Evolutionary conservation across 768 basidiomycete species (phyloP), one percentile per base, ranked within the genome.

Genomic region (Kwoniella mangroviensis): DNA sequence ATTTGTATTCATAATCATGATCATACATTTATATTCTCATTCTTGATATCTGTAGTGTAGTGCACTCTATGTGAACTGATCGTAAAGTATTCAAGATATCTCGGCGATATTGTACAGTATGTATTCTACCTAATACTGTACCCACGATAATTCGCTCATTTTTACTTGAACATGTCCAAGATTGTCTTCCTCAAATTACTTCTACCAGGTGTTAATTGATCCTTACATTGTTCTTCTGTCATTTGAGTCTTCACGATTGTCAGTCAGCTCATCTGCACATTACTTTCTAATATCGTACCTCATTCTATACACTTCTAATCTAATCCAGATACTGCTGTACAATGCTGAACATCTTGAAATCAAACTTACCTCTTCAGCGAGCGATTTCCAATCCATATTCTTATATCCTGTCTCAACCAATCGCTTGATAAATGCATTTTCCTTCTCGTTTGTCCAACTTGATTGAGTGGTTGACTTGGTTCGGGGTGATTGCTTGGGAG

Each of bases 141-240:
- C n/a, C n/a, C n/a, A n/a, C n/a, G n/a, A n/a, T n/a, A n/a, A 5
- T 21, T 21, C 24, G 19, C 21, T 21, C 24, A 21, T 54, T 40
- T 49, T 21, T 12, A 21, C 22, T 40, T 49, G 42, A 73, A 73
- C 6, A 63, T 45, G 22, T 69, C 72, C 26, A 17, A 40, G 7
- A 73, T 26, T 1, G 59, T 43, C 40, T 69, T 73, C 19, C 72
- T 45, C 24, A 69, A 17, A 21, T 73, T 73, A n/a, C n/a, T 45
- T 41, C 72, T 54, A 7, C 72, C 72, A 49, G 72, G 68, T 21
- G 45, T 69, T 3, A 73, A 15, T 53, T 73, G 72, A 52, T 73
- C 67, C 62, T 67, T 73, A 40, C 72, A 73, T 54, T 69, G 63
- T 19, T 57, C 42, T 43, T 57, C 45, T 24, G 65, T 66, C 65